Percentiles rank a stretch among this genome's conserved stretches.
These are phyloP conservation scores for Backusella mclennaniae DNA, from an alignment of 192 early-diverging fungal genomes.

Conservation along the genomic window DNA sequence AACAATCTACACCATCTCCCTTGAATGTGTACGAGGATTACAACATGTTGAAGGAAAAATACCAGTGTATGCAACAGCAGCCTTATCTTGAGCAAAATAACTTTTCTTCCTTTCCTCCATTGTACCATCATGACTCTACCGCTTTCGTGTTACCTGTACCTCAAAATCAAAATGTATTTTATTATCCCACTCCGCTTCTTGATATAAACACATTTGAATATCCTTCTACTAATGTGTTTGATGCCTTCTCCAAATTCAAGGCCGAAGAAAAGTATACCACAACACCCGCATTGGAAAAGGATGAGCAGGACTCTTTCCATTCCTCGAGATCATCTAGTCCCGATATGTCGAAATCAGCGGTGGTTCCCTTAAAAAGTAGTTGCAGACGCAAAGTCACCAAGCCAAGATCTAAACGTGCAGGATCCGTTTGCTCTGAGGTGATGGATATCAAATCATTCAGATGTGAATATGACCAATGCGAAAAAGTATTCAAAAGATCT, in stretches of 20 bases:
- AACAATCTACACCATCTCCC: slow-evolving; percentile 30
- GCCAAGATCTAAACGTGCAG: slow-evolving; percentile 1
- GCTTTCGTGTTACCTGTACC: not conserved
- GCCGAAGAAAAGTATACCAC: not conserved
- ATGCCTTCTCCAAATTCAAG: not conserved
- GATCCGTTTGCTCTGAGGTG: not conserved
- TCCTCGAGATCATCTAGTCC: slow-evolving; percentile 6
- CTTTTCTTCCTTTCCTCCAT: not conserved
- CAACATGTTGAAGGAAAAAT: not conserved
- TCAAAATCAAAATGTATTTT: not conserved
- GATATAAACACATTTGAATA: not conserved
- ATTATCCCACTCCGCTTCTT: not conserved
- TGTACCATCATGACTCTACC: not conserved
- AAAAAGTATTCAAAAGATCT: slow-evolving; percentile 54
- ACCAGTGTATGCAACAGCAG: slow-evolving; percentile 9
- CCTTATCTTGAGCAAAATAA: slow-evolving; percentile 2
- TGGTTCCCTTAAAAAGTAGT: slow-evolving; percentile 8
- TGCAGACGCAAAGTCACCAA: slow-evolving; percentile 1
- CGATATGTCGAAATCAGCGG: not conserved
- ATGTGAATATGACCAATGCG: slow-evolving; percentile 53
- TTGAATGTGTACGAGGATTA: slow-evolving; percentile 29
- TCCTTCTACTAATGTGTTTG: not conserved
- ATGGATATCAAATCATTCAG: slow-evolving; percentile 33
- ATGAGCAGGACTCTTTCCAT: slow-evolving; percentile 4
- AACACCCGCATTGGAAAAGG: not conserved